These are phyloP conservation scores for Ganoderma leucocontextum DNA, from an alignment of 1,284 basidiomycete genomes.

Conservation along the genomic window DNA sequence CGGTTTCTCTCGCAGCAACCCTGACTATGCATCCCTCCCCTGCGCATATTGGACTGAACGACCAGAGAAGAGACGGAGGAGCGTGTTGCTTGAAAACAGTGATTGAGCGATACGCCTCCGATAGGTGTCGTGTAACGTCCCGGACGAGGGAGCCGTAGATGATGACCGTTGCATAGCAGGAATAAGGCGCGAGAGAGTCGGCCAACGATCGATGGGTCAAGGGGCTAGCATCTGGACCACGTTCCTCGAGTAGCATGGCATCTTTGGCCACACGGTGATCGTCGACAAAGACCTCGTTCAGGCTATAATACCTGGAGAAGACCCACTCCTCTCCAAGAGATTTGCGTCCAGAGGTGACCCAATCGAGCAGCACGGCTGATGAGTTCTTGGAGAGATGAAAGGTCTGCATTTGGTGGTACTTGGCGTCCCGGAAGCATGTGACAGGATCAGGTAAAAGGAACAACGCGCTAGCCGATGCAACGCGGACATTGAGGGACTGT, in stretches of 20 bases:
- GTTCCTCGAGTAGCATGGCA: slow-evolving; percentile 75
- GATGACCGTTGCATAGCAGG: slow-evolving; percentile 86
- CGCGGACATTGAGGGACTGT: slow-evolving; percentile 64
- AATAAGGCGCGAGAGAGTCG: slow-evolving; percentile 76
- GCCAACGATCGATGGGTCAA: slow-evolving; percentile 58
- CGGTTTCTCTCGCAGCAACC: slow-evolving; percentile 76
- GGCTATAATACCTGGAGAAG: slow-evolving; percentile 85
- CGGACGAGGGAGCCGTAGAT: slow-evolving; percentile 71
- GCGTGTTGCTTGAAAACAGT: slow-evolving; percentile 65
- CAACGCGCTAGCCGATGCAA: slow-evolving; percentile 64
- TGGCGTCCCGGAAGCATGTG: slow-evolving; percentile 88
- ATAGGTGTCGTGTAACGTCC: slow-evolving; percentile 54
- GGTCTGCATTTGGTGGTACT: slow-evolving; percentile 83
- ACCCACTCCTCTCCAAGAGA: slow-evolving; percentile 88
- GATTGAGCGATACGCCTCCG: slow-evolving; percentile 58
- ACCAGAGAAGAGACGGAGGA: slow-evolving; percentile 79
- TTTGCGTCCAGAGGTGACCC: slow-evolving; percentile 88
- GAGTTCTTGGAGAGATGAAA: slow-evolving; percentile 70
- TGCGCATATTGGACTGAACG: slow-evolving; percentile 63
- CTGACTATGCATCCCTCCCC: slow-evolving; percentile 67
- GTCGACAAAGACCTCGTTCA: slow-evolving; percentile 84
- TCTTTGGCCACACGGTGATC: slow-evolving; percentile 77
- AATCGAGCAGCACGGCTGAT: slow-evolving; percentile 84
- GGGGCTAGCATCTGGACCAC: slow-evolving; percentile 18
- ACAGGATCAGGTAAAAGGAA: slow-evolving; percentile 92